A percentile compares a stretch with the other conserved stretches of the same genome.
These are phyloP conservation scores for Trypethelium eluteriae DNA, from an alignment of 495 filamentous ascomycete genomes.

Conservation along the genomic window DNA sequence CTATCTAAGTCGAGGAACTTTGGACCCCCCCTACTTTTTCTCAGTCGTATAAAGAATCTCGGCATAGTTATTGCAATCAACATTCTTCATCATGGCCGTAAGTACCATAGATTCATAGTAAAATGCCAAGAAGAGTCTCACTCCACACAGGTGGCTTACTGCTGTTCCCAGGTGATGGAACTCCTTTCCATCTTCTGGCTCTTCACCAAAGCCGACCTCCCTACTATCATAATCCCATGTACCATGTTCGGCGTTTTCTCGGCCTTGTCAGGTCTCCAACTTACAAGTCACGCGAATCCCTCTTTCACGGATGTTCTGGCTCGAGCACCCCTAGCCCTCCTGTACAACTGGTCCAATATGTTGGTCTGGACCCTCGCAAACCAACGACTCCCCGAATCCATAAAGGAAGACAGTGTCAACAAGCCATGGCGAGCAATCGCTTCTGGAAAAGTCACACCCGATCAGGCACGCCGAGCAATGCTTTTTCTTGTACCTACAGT, in stretches of 20 bases:
- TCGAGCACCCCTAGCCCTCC: conserved; percentile 13
- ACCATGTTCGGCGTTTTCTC: conserved; percentile 18
- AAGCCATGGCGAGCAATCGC: conserved; percentile 55
- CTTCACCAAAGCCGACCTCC: conserved; percentile 16
- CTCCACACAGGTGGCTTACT: not conserved
- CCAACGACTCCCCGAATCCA: conserved; percentile 41
- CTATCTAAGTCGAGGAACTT: no score
- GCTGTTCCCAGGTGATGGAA: not conserved
- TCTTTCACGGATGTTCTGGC: not conserved
- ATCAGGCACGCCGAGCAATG: conserved; percentile 36
- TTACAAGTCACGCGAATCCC: not conserved
- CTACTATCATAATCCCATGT: conserved; percentile 16
- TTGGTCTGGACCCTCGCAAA: conserved; percentile 44
- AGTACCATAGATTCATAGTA: no score
- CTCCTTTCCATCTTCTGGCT: conserved; percentile 18
- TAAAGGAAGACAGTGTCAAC: conserved; percentile 49
- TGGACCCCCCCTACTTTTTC: no score
- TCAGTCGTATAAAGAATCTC: no score
- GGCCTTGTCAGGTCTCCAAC: conserved; percentile 11
- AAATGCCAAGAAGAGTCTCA: no score
- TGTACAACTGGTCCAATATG: conserved; percentile 34
- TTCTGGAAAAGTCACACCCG: conserved; percentile 33
- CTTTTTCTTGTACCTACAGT: conserved; percentile 35
- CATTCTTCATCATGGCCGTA: no score
- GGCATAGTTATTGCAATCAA: no score